Base-by-base conservation (phyloP, 2,329 filamentous ascomycete genomes). In the Colletotrichum sp. region DNA sequence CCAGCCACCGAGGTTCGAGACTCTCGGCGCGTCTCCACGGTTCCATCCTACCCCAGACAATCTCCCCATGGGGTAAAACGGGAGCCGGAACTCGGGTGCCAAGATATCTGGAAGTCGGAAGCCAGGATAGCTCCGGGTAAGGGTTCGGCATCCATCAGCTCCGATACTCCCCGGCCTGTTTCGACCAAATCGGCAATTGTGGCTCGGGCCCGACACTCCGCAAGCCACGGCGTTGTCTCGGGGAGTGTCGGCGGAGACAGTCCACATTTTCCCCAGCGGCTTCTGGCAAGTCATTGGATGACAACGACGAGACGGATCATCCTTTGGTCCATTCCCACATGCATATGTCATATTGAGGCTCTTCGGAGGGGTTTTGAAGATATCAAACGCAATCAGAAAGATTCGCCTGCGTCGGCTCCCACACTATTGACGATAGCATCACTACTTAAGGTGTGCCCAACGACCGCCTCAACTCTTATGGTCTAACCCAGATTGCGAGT, bases 271-370 rank as follows among this genome's bases (percentile, higher is more conserved):
- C 39, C 13, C 44, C 63, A 63, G 64, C 15, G 15, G 21, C 30
- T 8, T 73, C 64, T 62, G 21, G 21, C 18, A 59, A 39, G 32
- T 63, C n/a, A 76, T 73, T 73, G 73, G 70, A 65, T 30, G 28
- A 52, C 28, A 32, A 12, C 16, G 1, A 24, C 21, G n/a, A 57
- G 57, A 57, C 59, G 30, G 39, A 62, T 39, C 44, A 28, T 32
- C n/a, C 39, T 63, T 26, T 63, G 21, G 44, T 49, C 59, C 71
- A 70, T 32, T 26, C 21, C 64, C 62, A 66, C 28, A 55, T 72
- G 69, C 52, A 28, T 34, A 39, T 67, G 49, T 60, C 36, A 21
- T 49, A 32, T 28, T 30, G 36, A 69, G 57, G 57, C 71, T 70
- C 71, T 63, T 64, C 32, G 28, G 16, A 15, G 36, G 21, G 24